Conservation (phyloP, 179 eudicot genomes). For the Gypsophila paniculata region DNA sequence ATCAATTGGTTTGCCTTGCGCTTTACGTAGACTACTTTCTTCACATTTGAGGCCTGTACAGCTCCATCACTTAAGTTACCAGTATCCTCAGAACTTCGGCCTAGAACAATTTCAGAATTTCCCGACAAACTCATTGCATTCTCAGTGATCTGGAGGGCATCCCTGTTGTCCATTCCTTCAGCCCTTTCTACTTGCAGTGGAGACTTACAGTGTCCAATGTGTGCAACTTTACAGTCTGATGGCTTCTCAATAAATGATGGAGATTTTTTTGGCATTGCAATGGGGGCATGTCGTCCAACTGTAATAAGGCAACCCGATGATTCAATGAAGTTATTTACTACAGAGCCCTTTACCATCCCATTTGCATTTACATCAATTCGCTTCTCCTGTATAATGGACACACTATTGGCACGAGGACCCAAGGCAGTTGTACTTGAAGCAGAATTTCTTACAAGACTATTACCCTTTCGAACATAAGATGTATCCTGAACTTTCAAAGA, state of each 20-base stretch:
- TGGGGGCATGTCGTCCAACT: constrained; percentile 30
- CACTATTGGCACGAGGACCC: constrained; percentile 32
- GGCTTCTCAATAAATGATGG: constrained; percentile 36
- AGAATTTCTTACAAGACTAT: constrained; percentile 69
- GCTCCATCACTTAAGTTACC: constrained; percentile 43
- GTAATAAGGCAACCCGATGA: constrained; percentile 28
- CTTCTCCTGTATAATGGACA: constrained; percentile 35
- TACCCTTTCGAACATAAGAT: constrained; percentile 83
- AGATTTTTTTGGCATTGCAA: constrained; percentile 50
- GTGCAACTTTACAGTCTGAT: constrained; percentile 24
- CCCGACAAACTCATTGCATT: constrained; percentile 28
- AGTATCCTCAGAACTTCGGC: constrained; percentile 35
- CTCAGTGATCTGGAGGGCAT: constrained; percentile 30
- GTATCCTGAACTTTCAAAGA: constrained; percentile 31
- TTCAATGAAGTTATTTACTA: constrained; percentile 13
- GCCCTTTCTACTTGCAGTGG: constrained; percentile 33
- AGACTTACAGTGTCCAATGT: constrained; percentile 30
- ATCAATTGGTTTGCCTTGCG: constrained; percentile 74
- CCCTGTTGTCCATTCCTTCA: constrained; percentile 27
- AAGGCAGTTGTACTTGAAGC: constrained; percentile 32
- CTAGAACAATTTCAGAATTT: constrained; percentile 33
- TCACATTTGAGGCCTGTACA: constrained; percentile 25
- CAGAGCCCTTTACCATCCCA: constrained; percentile 27
- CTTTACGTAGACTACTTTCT: constrained; percentile 56
- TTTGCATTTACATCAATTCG: constrained; percentile 22